Evolutionary conservation across 1,284 basidiomycete species (phyloP), one percentile per base, ranked within the genome.

Genomic region (Pseudozyma tsukubaensis): DNA sequence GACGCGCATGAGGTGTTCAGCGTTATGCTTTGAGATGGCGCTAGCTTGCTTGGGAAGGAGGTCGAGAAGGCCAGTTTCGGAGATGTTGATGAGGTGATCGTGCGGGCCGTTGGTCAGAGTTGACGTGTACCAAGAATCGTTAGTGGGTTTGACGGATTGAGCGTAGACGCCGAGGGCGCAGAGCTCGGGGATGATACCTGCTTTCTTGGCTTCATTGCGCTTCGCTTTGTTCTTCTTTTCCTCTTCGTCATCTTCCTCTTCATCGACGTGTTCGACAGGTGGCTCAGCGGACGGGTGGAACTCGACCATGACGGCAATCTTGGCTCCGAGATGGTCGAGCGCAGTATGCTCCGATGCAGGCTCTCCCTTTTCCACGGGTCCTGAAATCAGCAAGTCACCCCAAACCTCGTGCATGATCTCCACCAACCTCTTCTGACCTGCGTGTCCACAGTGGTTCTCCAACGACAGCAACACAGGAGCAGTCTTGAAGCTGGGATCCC

Each of bases 251-350:
- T 79, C 77, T 34, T 73, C 69, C 0, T 57, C 44, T 4, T 59
- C 53, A 2, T 54, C 39, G 3, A 24, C 44, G 3, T 64, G 32
- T 14, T 61, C 64, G 16, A 57, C 40, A 9, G 63, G 62, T 4
- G 60, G 58, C 13, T 60, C 21, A 32, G 42, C 18, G 40, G 59
- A 48, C 2, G 53, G 59, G 36, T 78, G 70, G 50, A 69, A 79
- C 45, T 81, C 51, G 63, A 89, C 90, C 89, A 91, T 90, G 16
- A 90, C 85, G 2, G 90, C 60, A 58, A 91, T 89, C 54, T 86
- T 86, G 4, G 89, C 89, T 62, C 78, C 86, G 12, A 91, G 81
- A 61, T 89, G 86, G 8, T 80, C 81, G 4, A 90, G 89, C 2
- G 87, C 84, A 18, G 88, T 83, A 34, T 81, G 54, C 50, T 74